Conservation (phyloP, 164 flowering plant genomes). For the Piper betle region DNA sequence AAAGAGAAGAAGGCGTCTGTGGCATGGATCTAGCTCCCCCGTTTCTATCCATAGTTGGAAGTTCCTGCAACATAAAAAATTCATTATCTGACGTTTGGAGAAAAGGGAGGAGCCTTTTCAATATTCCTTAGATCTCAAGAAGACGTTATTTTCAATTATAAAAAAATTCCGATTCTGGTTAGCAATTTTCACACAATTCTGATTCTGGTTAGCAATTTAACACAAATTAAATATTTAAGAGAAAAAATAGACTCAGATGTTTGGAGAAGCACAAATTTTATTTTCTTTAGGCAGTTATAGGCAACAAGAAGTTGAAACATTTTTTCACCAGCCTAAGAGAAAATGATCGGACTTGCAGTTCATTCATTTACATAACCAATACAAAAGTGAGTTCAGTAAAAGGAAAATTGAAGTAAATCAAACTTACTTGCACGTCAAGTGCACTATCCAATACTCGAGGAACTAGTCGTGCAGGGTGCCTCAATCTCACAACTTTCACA, state of each 20-base stretch:
- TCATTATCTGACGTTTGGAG: too few relatives aligned
- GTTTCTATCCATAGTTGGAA: too few relatives aligned
- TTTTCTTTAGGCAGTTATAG: background rate
- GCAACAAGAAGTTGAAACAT: background rate
- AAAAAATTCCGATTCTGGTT: background rate
- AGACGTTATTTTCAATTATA: too few relatives aligned
- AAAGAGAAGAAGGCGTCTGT: too few relatives aligned
- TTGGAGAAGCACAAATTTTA: background rate
- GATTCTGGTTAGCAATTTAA: background rate
- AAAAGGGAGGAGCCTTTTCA: too few relatives aligned
- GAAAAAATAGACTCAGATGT: too few relatives aligned
- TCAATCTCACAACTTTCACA: conserved; percentile 87
- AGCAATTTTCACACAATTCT: too few relatives aligned
- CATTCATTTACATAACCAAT: conserved; percentile 29
- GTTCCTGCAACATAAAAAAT: too few relatives aligned
- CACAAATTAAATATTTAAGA: too few relatives aligned
- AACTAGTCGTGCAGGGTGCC: conserved; percentile 96
- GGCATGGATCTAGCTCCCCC: too few relatives aligned
- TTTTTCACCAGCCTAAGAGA: background rate
- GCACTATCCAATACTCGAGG: conserved; percentile 99
- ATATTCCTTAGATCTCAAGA: too few relatives aligned
- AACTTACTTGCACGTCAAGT: conserved; percentile 80
- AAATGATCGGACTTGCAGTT: background rate
- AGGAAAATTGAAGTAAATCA: background rate
- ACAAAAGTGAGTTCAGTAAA: too few relatives aligned